Evolutionary conservation across 805 yeast species (phyloP).

Genomic region (Candida stauntonica): DNA sequence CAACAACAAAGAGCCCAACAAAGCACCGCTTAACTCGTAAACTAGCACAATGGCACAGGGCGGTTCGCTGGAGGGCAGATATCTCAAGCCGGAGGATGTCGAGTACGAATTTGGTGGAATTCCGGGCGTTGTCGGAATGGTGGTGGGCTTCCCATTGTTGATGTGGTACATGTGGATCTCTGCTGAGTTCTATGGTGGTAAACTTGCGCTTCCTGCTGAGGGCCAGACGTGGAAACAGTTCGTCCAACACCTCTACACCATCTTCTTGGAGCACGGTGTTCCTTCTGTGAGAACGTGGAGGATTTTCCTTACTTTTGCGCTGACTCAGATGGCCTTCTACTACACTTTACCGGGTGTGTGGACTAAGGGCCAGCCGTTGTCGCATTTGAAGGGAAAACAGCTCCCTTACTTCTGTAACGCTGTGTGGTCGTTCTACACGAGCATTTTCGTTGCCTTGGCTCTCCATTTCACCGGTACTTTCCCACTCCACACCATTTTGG

Average conservation of each 20-base stretch:
- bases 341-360: conserved; percentile 87
- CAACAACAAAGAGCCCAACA: too few relatives aligned
- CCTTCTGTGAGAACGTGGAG: conserved; percentile 63
- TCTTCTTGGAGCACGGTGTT: conserved; percentile 47
- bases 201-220: conserved; percentile 60
- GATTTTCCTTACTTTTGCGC: conserved; percentile 65
- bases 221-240: conserved; percentile 47
- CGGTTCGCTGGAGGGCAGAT: conserved; percentile 28
- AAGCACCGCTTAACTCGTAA: not conserved
- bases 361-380: conserved; percentile 92
- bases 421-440: conserved; percentile 71
- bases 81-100: conserved; percentile 44
- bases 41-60: conserved; percentile 5
- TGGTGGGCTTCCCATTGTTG: conserved; percentile 84
- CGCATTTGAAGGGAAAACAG: conserved; percentile 73
- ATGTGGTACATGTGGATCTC: conserved; percentile 98
- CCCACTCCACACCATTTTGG: conserved; percentile 70
- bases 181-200: conserved; percentile 74
- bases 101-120: conserved; percentile 95
- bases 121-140: conserved; percentile 84
- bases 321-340: conserved; percentile 69
- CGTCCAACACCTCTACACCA: conserved; percentile 37
- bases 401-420: conserved; percentile 95
- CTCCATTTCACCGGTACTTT: conserved; percentile 75
- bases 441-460: conserved; percentile 50